Evolutionary conservation across 1,139 yeast genomes (phyloP).

Genomic region (Kodamaea arcana): DNA sequence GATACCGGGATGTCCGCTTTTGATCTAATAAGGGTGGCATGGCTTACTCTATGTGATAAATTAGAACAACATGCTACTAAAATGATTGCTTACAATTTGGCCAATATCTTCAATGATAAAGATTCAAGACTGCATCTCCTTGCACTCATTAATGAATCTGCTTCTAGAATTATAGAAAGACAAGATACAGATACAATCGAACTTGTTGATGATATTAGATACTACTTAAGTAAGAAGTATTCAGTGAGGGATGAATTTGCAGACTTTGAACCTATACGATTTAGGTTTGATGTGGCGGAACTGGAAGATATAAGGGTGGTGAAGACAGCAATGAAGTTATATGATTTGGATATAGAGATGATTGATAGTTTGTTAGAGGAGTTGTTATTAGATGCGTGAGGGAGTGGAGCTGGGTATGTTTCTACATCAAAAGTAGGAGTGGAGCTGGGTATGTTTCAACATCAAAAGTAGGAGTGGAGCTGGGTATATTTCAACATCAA

Average conservation of each 20-base stretch:
- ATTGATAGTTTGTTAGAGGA: conserved; percentile 43
- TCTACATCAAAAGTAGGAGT: too few species aligned
- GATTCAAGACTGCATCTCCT: conserved; percentile 21
- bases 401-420: too few species aligned
- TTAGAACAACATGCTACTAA: conserved; percentile 63
- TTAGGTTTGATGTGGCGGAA: conserved; percentile 10
- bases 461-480: too few species aligned
- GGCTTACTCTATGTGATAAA: conserved; percentile 64
- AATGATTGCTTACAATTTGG: conserved; percentile 50
- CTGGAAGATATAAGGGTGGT: conserved; percentile 27
- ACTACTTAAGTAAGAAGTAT: conserved; percentile 52
- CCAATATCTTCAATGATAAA: conserved; percentile 28
- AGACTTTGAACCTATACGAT: conserved; percentile 28
- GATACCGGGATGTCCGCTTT: conserved; percentile 39
- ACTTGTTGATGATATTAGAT: conserved; percentile 71
- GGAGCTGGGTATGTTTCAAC: too few species aligned
- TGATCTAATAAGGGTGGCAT: conserved; percentile 58
- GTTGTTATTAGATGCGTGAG: conserved; percentile 40
- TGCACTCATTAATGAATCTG: conserved; percentile 39
- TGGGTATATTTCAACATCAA: too few species aligned
- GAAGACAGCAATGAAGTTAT: conserved; percentile 20
- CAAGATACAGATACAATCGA: conserved; percentile 80
- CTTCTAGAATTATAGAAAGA: conserved; percentile 54
- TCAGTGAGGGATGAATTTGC: conserved; percentile 26
- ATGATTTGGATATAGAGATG: conserved; percentile 33